These are phyloP conservation scores for Hansenula sp. DNA, from an alignment of 1,139 yeast genomes.

Conservation along the genomic window DNA sequence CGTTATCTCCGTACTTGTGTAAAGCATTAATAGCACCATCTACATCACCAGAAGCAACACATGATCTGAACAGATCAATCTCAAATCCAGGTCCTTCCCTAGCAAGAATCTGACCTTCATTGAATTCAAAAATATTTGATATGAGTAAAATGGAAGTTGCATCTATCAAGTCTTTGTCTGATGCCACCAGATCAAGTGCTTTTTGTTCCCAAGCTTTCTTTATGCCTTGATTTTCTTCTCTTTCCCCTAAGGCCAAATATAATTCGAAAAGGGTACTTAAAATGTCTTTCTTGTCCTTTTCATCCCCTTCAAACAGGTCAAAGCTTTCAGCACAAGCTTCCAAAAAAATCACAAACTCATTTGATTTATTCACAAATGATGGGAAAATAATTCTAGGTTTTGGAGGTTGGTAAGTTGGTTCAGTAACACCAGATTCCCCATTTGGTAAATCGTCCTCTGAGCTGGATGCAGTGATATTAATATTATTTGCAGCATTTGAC, in stretches of 20 bases:
- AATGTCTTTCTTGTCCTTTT: conserved; percentile 65
- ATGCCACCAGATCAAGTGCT: conserved; percentile 49
- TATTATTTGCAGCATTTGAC: conserved; percentile 29
- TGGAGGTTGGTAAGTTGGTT: conserved; percentile 88
- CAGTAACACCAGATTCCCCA: conserved; percentile 6
- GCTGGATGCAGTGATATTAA: conserved; percentile 11
- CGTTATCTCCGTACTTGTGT: conserved; percentile 53
- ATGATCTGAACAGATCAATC: conserved; percentile 61
- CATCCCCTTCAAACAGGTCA: conserved; percentile 68
- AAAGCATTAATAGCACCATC: conserved; percentile 52
- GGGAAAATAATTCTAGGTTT: conserved; percentile 84
- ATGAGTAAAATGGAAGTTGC: conserved; percentile 56
- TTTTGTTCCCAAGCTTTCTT: conserved; percentile 56
- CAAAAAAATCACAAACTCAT: conserved; percentile 86
- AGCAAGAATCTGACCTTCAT: conserved; percentile 36
- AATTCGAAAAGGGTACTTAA: conserved; percentile 77
- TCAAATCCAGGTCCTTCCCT: conserved; percentile 23
- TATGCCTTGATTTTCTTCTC: conserved; percentile 29
- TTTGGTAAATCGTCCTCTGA: conserved; percentile 7
- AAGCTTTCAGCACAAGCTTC: conserved; percentile 88
- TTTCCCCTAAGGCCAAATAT: conserved; percentile 60
- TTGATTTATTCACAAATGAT: conserved; percentile 77
- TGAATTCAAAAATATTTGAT: conserved; percentile 59
- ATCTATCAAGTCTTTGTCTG: conserved; percentile 44
- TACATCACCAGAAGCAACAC: conserved; percentile 56